Conservation (phyloP, 495 filamentous ascomycete species). For the Hyaloscypha bicolor region DNA sequence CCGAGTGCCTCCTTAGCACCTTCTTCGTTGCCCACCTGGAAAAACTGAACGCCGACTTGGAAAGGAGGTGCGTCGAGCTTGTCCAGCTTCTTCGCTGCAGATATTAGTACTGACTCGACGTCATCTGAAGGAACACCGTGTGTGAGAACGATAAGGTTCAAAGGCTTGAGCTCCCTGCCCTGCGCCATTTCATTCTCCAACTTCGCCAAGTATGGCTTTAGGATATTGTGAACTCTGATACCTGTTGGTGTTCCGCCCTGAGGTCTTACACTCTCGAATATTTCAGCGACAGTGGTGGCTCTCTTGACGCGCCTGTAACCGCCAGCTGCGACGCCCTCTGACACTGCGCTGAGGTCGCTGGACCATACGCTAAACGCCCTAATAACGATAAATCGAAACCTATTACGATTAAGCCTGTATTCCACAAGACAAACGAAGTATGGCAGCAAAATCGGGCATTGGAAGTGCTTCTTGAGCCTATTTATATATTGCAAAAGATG, state of each 20-base stretch:
- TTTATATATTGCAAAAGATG: too few species aligned
- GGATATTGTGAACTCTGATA: slow-evolving; percentile 67
- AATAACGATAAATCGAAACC: too few species aligned
- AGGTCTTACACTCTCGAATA: slow-evolving; percentile 70
- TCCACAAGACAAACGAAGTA: too few species aligned
- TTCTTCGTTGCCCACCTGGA: slow-evolving; percentile 84
- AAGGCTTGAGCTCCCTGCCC: slow-evolving; percentile 64
- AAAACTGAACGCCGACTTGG: slow-evolving; percentile 96
- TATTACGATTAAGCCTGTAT: too few species aligned
- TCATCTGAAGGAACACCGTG: slow-evolving; percentile 88
- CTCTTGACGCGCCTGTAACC: slow-evolving; percentile 61
- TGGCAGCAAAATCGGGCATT: too few species aligned
- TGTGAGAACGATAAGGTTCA: slow-evolving; percentile 94
- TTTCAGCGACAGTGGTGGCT: slow-evolving; percentile 54
- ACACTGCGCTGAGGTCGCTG: slow-evolving; percentile 17
- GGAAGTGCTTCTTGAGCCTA: too few species aligned
- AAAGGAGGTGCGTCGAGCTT: slow-evolving; percentile 69
- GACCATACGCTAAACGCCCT: too few species aligned
- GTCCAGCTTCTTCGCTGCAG: slow-evolving; percentile 72
- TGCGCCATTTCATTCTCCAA: slow-evolving; percentile 44
- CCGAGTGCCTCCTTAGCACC: slow-evolving; percentile 64
- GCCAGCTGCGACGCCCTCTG: slow-evolving; percentile 37
- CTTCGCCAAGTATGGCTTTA: slow-evolving; percentile 64
- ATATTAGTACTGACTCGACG: slow-evolving; percentile 67
- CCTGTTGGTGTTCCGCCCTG: slow-evolving; percentile 76